Evolutionary conservation across 495 filamentous ascomycete species (phyloP), one percentile per base, ranked within the genome.

Genomic region (Hyaloscypha hepaticicola): DNA sequence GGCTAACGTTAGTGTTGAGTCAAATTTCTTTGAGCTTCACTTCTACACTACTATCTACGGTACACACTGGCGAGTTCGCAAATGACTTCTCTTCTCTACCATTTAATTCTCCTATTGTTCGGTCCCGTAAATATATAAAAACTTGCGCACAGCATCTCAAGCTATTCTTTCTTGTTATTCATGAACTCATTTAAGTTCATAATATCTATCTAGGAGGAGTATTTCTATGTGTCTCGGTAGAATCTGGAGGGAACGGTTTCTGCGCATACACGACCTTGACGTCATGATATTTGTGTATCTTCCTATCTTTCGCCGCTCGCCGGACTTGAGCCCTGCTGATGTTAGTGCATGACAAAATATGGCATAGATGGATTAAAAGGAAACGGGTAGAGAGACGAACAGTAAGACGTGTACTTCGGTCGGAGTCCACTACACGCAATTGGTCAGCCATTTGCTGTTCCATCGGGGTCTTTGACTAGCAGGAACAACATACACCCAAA

Each of bases 201-300:
- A n/a, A n/a, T n/a, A n/a, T n/a, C n/a, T n/a, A n/a, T n/a, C n/a
- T n/a, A n/a, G n/a, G n/a, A n/a, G n/a, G n/a, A n/a, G n/a, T n/a
- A n/a, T n/a, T n/a, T n/a, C n/a, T n/a, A n/a, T n/a, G n/a, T n/a
- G n/a, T n/a, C n/a, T n/a, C n/a, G n/a, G n/a, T n/a, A n/a, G n/a
- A n/a, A n/a, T 45, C 5, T 45, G 38, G 12, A 4, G 38, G 38
- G 12, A 45, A 45, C 14, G 67, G 67, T 50, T 69, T 69, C 33
- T 69, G 67, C 4, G 33, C 63, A 31, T 69, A 69, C 19, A 69
- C 64, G 5, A 69, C 55, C 21, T 56, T 63, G 21, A 69, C 60
- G 25, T 66, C 59, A 29, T 69, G 60, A 52, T 69, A 69, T n/a
- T 58, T 56, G 58, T 69, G 67, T 3, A 63, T 60, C 24, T 50